These are phyloP conservation scores for Candida nanaspora DNA, from an alignment of 805 yeast genomes.

Conservation along the genomic window DNA sequence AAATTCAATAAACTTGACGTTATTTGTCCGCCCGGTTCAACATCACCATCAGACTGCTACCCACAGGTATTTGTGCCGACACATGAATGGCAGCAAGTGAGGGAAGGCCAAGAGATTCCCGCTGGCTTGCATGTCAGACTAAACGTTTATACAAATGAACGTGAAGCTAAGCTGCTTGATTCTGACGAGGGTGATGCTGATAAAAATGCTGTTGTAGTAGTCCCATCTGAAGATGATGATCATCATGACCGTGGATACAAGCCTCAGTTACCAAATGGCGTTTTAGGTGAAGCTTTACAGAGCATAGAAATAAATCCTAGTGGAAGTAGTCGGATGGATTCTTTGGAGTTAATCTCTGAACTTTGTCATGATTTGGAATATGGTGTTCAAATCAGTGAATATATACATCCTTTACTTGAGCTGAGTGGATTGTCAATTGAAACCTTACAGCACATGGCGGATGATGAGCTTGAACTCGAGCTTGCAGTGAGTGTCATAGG, in stretches of 20 bases:
- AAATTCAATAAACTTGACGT: slow-evolving; percentile 6
- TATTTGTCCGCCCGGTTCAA: slow-evolving; percentile 32
- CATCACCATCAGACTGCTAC: slow-evolving; percentile 47
- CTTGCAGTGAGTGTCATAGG: slow-evolving; percentile 53
- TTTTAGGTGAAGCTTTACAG: background rate
- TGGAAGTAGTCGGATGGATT: background rate
- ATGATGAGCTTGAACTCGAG: no score
- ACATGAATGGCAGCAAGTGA: slow-evolving; percentile 60
- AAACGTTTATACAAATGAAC: slow-evolving; percentile 62
- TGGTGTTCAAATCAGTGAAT: slow-evolving; percentile 40
- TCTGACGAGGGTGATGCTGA: background rate
- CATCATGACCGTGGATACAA: background rate
- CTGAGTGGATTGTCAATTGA: slow-evolving; percentile 20
- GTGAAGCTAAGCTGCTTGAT: slow-evolving; percentile 53
- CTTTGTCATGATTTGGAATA: slow-evolving; percentile 60
- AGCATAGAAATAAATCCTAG: background rate
- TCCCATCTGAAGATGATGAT: no score
- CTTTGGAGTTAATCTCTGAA: slow-evolving; percentile 44
- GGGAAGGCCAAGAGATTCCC: slow-evolving; percentile 71
- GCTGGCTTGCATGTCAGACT: slow-evolving; percentile 72
- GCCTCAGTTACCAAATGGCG: background rate
- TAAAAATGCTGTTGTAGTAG: no score
- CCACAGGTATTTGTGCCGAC: slow-evolving; percentile 58
- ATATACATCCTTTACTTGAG: slow-evolving; percentile 26
- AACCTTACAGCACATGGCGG: no score